Evolutionary conservation across 257 asterid species (phyloP), one percentile per base, ranked within the genome.

Genomic region (Scutellaria baicalensis): DNA sequence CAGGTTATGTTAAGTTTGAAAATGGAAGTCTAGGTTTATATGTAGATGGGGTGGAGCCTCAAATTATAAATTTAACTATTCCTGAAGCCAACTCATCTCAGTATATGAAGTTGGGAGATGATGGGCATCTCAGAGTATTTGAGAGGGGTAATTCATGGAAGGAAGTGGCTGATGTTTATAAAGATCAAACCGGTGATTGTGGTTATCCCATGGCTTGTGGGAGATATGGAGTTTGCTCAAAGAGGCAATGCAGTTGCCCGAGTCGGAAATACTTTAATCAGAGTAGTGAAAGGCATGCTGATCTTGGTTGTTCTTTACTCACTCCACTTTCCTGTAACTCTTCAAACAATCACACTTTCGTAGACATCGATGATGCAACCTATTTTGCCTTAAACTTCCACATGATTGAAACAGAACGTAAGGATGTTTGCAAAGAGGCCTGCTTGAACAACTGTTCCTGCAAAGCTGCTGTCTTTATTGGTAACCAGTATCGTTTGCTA

Each of bases 361-460:
- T 70, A n/a, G 83, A 79, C 10, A 72, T 84, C 31, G 74, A 74
- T 51, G 72, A 72, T 49, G 36, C 66, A 16, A 78, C 79, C n/a
- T 84, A 84, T 38, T 81, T 81, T 43, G 39, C 69, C 0, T 79
- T 81, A 55, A 48, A 1, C 0, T 0, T 35, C 1, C 71, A 79
- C 40, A 77, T 77, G 6, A n/a, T 0, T 13, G 10, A 31, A 16
- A 71, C 73, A 3, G 17, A 61, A 52, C 9, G 60, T 39, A 51
- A 68, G 58, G 58, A 57, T 31, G 33, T 0, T 3, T 77, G 86
- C 66, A 79, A 77, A 70, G 69, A 75, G 33, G 83, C 81, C 8
- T 81, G 84, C 68, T 64, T 74, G 42, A 43, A 5, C 14, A 79
- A 81, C 16, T 84, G 89, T 68, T 77, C 83, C 9, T 84, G 89